Evolutionary conservation across 306 rosid genomes (phyloP), one percentile per base, ranked within the genome.

Genomic region (Prunus mume): DNA sequence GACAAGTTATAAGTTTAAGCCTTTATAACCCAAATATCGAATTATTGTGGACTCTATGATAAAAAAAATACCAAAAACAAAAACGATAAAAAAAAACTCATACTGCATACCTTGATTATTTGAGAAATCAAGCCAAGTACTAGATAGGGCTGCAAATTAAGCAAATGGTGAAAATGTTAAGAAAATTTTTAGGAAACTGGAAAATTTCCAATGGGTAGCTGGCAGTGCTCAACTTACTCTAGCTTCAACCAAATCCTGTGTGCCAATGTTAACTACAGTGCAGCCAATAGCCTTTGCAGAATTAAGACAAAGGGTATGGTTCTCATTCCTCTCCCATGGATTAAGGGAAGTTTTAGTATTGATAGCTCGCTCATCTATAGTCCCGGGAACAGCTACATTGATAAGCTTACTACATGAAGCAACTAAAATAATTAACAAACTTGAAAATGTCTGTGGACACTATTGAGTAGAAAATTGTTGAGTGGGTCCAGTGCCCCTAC

Each of bases 291-390:
- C 99, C 84, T 89, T 96, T 12, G 99, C 99, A 58, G 99, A 96
- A 79, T 96, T 96, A 66, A 96, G 98, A 85, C 98, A 89, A 63
- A 96, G 98, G 30, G 97, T 92, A 77, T 96, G 99, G 76, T 96
- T 96, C 79, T 96, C 99, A 84, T 96, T 96, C 81, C 98, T 91
- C 89, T 96, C 99, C 99, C 99, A 96, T 41, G 98, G 99, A 89
- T 96, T 96, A 63, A 96, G 98, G 77, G 82, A 86, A 56, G 80
- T 74, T 84, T 93, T 96, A 9, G 98, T 96, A 81, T 96, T 96
- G 77, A 96, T 96, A 75, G 99, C 99, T 87, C 99, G 89, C 72
- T 96, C 98, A 65, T 96, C 99, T 77, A 96, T 93, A 80, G 99
- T 96, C 88, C 99, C 99, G 61, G 99, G 97, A 85, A 91, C 99